Conservation (phyloP, 768 basidiomycete species). For the Tylopilus sp. region DNA sequence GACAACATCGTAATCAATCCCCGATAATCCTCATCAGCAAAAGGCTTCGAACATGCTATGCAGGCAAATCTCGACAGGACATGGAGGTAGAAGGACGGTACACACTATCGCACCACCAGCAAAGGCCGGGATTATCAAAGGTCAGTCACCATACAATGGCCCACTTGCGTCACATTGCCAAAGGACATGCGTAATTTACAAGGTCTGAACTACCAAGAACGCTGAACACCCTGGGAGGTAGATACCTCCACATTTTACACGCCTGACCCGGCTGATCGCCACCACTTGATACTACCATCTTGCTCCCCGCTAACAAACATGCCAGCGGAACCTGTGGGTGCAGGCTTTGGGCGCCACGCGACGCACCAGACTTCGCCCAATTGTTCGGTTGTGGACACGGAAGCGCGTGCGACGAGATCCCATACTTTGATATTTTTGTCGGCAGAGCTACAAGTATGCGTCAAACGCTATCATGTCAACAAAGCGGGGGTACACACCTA, state of each 20-base stretch:
- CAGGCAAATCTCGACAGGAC: too few species aligned
- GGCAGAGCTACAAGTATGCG: slow-evolving; percentile 52
- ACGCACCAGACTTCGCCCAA: slow-evolving; percentile 83
- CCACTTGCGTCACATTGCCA: too few species aligned
- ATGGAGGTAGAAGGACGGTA: too few species aligned
- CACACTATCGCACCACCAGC: too few species aligned
- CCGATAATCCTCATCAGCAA: too few species aligned
- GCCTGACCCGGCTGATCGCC: slow-evolving; percentile 63
- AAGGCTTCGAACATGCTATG: too few species aligned
- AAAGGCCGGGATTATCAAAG: too few species aligned
- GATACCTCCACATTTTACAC: slow-evolving; percentile 1
- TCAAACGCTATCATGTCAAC: background rate
- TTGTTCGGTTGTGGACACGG: slow-evolving; percentile 76
- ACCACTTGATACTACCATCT: slow-evolving; percentile 73
- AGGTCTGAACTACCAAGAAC: slow-evolving; percentile 1
- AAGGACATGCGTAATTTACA: slow-evolving; percentile 1
- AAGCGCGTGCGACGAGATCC: slow-evolving; percentile 73
- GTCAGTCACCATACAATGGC: too few species aligned
- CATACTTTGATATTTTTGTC: slow-evolving; percentile 86
- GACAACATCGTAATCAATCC: too few species aligned
- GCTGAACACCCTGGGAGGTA: background rate
- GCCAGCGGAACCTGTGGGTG: slow-evolving; percentile 52
- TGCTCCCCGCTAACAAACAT: slow-evolving; percentile 72
- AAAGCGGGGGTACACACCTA: slow-evolving; percentile 51
- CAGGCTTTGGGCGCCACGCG: slow-evolving; percentile 68